A percentile compares a stretch with the other conserved stretches of the same genome.
phyloP scores from a whole-genome alignment of 306 rosid species.

The Quercus mongolica region DNA sequence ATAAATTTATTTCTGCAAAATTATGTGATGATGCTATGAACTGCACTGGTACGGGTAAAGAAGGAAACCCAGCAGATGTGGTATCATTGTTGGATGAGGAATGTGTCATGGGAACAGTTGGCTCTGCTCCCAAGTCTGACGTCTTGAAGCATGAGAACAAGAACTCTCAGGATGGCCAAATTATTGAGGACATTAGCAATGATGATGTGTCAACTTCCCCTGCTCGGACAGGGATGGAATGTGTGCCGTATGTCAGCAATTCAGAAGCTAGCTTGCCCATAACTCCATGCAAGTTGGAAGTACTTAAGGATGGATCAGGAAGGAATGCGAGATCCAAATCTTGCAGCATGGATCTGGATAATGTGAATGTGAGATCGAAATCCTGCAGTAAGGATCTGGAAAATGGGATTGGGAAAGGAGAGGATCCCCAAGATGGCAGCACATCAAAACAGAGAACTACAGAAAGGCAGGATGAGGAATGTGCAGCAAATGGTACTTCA shows the following conservation, averaged over 20 bases:
- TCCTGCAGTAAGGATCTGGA: conserved; percentile 61
- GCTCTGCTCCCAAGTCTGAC: conserved; percentile 40
- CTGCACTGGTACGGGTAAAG: conserved; percentile 33
- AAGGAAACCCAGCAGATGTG: conserved; percentile 34
- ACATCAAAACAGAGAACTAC: conserved; percentile 65
- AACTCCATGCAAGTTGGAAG: conserved; percentile 79
- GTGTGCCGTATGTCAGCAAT: conserved; percentile 48
- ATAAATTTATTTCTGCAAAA: conserved; percentile 42
- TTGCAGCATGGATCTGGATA: conserved; percentile 52
- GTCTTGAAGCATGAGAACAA: conserved; percentile 42
- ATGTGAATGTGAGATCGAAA: conserved; percentile 50
- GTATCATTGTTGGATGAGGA: conserved; percentile 65
- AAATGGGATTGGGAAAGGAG: conserved; percentile 55
- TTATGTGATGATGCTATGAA: conserved; percentile 43
- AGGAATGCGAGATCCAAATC: conserved; percentile 65
- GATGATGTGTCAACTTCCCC: conserved; percentile 57
- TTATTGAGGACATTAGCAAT: conserved; percentile 55
- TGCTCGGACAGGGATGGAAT: conserved; percentile 53
- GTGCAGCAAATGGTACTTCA: conserved; percentile 38
- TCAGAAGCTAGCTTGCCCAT: conserved; percentile 72
- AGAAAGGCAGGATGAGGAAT: conserved; percentile 54
- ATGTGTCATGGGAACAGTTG: conserved; percentile 25
- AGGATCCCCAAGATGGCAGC: conserved; percentile 70
- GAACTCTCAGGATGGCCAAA: conserved; percentile 46
- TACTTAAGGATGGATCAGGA: conserved; percentile 61